Evolutionary conservation across 495 filamentous ascomycete genomes (phyloP).

Genomic region (Antarctomyces pellizariae): DNA sequence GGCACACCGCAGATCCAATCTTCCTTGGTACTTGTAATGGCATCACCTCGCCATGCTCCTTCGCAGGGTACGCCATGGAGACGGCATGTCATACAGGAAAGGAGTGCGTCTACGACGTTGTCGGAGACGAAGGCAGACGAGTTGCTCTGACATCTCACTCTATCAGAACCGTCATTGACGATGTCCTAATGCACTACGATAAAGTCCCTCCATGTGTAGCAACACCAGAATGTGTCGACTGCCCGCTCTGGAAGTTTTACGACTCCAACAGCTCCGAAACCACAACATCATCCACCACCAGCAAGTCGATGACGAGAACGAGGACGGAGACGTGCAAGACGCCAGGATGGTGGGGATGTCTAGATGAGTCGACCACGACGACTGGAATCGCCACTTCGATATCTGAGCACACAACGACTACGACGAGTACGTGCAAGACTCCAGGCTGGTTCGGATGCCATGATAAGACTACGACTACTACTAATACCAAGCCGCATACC

Average conservation of each 20-base stretch:
- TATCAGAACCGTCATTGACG: constrained; percentile 60
- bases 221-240: constrained; percentile 67
- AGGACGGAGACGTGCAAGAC: constrained; percentile 73
- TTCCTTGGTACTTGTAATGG: constrained; percentile 89
- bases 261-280: constrained; percentile 64
- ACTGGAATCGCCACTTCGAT: constrained; percentile 21
- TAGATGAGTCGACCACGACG: constrained; percentile 33
- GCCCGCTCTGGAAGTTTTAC: constrained; percentile 83
- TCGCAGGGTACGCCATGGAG: constrained; percentile 89
- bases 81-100: constrained; percentile 70
- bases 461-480: constrained; percentile 21
- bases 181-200: constrained; percentile 67
- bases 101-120: constrained; percentile 79
- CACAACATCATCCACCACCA: constrained; percentile 45
- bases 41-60: constrained; percentile 64
- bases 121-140: constrained; percentile 73
- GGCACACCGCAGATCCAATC: constrained; percentile 85
- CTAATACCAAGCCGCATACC: constrained; percentile 8
- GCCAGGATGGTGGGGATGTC: constrained; percentile 61
- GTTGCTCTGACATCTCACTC: constrained; percentile 67
- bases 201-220: constrained; percentile 45
- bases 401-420: constrained; percentile 21
- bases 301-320: constrained; percentile 35
- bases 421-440: constrained; percentile 30
- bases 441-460: constrained; percentile 39